These are phyloP conservation scores for Acanthamoeba comandoni DNA, from an alignment of 208 protist species.

Conservation along the genomic window DNA sequence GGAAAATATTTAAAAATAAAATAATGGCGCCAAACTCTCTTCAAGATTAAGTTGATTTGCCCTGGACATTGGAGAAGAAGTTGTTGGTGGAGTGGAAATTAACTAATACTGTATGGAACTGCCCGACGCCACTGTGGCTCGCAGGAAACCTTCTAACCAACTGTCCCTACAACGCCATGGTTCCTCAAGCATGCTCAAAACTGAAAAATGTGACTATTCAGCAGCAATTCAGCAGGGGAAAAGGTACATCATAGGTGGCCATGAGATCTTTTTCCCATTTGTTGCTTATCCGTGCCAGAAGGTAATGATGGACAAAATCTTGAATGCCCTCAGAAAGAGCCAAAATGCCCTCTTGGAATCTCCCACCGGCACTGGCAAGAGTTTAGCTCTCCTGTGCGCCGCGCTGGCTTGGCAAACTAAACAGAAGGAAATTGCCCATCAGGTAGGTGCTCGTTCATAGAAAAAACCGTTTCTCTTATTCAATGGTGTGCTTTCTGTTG, in stretches of 20 bases:
- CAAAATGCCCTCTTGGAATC: slow-evolving; percentile 96
- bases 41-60: too few species aligned
- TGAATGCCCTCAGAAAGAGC: slow-evolving; percentile 79
- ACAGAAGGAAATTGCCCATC: slow-evolving; percentile 18
- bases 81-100: too few species aligned
- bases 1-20: too few species aligned
- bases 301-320: slow-evolving; percentile 93
- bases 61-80: too few species aligned
- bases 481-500: neutral
- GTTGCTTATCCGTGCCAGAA: slow-evolving; percentile 94
- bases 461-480: neutral
- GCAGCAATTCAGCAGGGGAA: too few species aligned
- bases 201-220: too few species aligned
- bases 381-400: slow-evolving; percentile 95
- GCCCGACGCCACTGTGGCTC: too few species aligned
- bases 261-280: slow-evolving; percentile 92
- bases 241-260: slow-evolving; percentile 78
- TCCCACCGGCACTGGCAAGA: slow-evolving; percentile 98
- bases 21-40: too few species aligned
- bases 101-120: too few species aligned
- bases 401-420: slow-evolving; percentile 92
- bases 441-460: neutral
- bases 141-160: too few species aligned
- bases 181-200: too few species aligned
- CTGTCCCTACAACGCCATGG: too few species aligned